Evolutionary conservation across 495 filamentous ascomycete species (phyloP), one percentile per base, ranked within the genome.

Genomic region (Penicillium riverlandense): DNA sequence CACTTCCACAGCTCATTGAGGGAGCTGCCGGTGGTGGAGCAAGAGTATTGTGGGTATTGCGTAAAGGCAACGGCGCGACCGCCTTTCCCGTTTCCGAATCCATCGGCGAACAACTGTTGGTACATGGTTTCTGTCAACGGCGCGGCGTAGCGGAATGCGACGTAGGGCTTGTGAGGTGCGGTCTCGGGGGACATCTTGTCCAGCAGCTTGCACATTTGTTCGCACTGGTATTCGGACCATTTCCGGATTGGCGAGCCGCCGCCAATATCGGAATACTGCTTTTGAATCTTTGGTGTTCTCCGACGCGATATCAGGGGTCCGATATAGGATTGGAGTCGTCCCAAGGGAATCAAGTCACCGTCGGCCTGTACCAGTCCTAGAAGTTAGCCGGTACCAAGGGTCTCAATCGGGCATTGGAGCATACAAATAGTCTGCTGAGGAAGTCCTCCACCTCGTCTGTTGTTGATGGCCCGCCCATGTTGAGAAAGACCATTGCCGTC

Each of bases 31-130:
- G 94, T 99, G 7, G 94, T 99, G 16, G 88, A 95, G 66, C 94
- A 99, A n/a, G 86, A 92, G 61, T 99, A 99, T 60, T 99, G 94
- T 14, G 94, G 94, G 54, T 99, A 99, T 61, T 99, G 94, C 4
- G 92, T 95, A 63, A 97, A 99, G 2, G 94, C 94, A 7, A 99
- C 88, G 5, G 94, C 94, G 40, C 94, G 80, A 1, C 90, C 90
- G 10, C 89, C 89, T 47, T 80, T 86, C 2, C 89, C 90, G 22
- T 78, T 77, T 31, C 87, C 88, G 54, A 99, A 90, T 0, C 94
- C 94, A 66, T 99, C 94, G 16, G 76, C 80, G 35, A 96, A 63
- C 45, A 99, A 61, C 47, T 78, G 72, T 22, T 75, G 71, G 58
- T 97, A 97, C 78, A 86, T 94, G 39, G 91, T 82, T 65, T 97